Conservation (phyloP, 1,284 basidiomycete genomes). For the Cutaneotrichosporon mucoides region DNA sequence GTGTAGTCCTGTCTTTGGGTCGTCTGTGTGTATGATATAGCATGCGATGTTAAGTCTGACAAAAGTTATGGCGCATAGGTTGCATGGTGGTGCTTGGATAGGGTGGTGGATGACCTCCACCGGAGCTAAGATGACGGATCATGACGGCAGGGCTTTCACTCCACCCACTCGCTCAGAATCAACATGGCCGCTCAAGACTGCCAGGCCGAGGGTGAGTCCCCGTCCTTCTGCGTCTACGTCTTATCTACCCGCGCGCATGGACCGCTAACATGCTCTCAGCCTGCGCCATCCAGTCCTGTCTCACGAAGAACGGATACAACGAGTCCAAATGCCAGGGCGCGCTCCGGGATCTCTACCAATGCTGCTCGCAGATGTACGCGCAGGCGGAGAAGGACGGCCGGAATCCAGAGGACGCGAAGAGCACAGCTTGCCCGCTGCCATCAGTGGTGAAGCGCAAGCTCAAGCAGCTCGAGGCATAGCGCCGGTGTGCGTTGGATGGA, state of each 20-base stretch:
- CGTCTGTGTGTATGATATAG: not conserved
- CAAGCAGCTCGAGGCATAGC: conserved; percentile 23
- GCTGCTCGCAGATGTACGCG: conserved; percentile 42
- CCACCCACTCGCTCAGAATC: not conserved
- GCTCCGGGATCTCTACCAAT: conserved; percentile 36
- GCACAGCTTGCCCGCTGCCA: conserved; percentile 34
- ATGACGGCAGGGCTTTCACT: not conserved
- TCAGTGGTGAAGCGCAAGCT: conserved; percentile 35
- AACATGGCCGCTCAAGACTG: not conserved
- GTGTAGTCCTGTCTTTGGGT: conserved; percentile 16
- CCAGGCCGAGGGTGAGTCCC: conserved; percentile 2
- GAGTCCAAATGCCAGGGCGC: conserved; percentile 34
- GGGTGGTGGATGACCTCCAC: not conserved
- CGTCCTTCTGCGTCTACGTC: too few relatives aligned
- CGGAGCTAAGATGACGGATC: too few relatives aligned
- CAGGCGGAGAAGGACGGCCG: conserved; percentile 24
- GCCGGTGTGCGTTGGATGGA: not conserved
- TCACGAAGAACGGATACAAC: conserved; percentile 36
- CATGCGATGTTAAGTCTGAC: not conserved
- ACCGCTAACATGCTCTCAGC: conserved; percentile 25
- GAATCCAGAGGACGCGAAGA: conserved; percentile 18
- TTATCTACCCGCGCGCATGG: not conserved
- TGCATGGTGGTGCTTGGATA: not conserved
- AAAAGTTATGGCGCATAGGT: not conserved
- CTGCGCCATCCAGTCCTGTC: conserved; percentile 44